Conservation (phyloP, 495 filamentous ascomycete genomes). For the Penicillium cinerascens region DNA sequence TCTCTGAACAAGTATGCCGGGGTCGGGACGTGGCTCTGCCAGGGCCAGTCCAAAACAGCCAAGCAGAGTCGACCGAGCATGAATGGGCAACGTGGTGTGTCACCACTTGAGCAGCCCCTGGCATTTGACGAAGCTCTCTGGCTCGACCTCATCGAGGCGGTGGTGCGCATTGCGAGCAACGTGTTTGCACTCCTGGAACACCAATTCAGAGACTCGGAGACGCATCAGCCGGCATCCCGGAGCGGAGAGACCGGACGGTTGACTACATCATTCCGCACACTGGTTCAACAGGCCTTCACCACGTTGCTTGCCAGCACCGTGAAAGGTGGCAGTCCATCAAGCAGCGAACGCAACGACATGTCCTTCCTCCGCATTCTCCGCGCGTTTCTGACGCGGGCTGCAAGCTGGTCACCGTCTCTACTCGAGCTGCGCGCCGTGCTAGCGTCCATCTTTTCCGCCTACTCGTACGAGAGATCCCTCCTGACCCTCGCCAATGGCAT, state of each 20-base stretch:
- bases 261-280: slow-evolving; percentile 60
- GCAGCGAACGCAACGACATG: slow-evolving; percentile 51
- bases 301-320: slow-evolving; percentile 72
- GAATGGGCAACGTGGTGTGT: slow-evolving; percentile 33
- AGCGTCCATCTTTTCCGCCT: slow-evolving; percentile 86
- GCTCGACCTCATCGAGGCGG: slow-evolving; percentile 83
- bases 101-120: slow-evolving; percentile 57
- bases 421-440: slow-evolving; percentile 83
- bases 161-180: slow-evolving; percentile 74
- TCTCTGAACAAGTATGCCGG: slow-evolving; percentile 82
- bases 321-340: slow-evolving; percentile 29
- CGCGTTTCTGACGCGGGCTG: slow-evolving; percentile 82
- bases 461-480: slow-evolving; percentile 88
- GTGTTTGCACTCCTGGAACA: slow-evolving; percentile 39
- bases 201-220: slow-evolving; percentile 12
- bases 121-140: slow-evolving; percentile 78
- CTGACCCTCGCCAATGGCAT: slow-evolving; percentile 79
- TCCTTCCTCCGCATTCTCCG: slow-evolving; percentile 88
- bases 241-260: slow-evolving; percentile 42
- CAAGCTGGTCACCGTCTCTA: slow-evolving; percentile 75
- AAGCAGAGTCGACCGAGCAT: slow-evolving; percentile 36
- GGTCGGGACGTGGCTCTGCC: slow-evolving; percentile 94
- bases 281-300: slow-evolving; percentile 89
- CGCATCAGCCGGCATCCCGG: slow-evolving; percentile 8
- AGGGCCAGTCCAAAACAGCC: slow-evolving; percentile 73